Conservation (phyloP, 23 red algal species). For the Gracilaria vermiculophylla region DNA sequence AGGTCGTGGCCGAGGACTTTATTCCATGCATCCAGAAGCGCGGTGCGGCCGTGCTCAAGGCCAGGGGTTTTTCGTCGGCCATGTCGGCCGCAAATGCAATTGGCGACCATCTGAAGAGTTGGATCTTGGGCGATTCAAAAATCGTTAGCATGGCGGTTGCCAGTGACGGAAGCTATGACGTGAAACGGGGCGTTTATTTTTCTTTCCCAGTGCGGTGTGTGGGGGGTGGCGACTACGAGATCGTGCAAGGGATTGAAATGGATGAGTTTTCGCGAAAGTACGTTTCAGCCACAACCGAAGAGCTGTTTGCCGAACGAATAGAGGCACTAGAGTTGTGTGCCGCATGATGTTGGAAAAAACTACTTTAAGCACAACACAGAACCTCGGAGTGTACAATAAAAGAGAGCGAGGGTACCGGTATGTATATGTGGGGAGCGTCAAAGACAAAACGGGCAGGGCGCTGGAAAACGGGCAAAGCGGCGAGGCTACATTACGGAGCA, state of each 20-base stretch:
- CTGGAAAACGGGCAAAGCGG: background rate
- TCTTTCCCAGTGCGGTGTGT: constrained; percentile 80
- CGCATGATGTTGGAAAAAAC: background rate
- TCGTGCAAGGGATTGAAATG: constrained; percentile 78
- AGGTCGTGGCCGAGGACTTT: constrained; percentile 39
- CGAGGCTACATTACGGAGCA: constrained; percentile 43
- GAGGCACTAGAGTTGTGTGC: constrained; percentile 51
- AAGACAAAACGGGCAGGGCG: background rate
- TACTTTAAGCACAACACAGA: too few species aligned
- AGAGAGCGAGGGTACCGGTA: too few species aligned
- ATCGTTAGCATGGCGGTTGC: constrained; percentile 87
- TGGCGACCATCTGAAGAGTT: constrained; percentile 83
- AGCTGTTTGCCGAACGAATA: constrained; percentile 76
- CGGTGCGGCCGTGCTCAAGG: constrained; percentile 86
- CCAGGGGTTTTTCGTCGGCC: constrained; percentile 77
- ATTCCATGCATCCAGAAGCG: constrained; percentile 95
- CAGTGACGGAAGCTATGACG: constrained; percentile 78
- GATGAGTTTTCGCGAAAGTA: constrained; percentile 88
- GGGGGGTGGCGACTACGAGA: constrained; percentile 73
- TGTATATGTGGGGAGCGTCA: too few species aligned
- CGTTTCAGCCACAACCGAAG: constrained; percentile 74
- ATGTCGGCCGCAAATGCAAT: constrained; percentile 95
- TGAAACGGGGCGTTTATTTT: constrained; percentile 80
- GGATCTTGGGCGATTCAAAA: constrained; percentile 71
- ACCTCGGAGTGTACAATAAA: too few species aligned